These are phyloP conservation scores for Lecanosticta acicola DNA, from an alignment of 2,329 filamentous ascomycete genomes.

Conservation along the genomic window DNA sequence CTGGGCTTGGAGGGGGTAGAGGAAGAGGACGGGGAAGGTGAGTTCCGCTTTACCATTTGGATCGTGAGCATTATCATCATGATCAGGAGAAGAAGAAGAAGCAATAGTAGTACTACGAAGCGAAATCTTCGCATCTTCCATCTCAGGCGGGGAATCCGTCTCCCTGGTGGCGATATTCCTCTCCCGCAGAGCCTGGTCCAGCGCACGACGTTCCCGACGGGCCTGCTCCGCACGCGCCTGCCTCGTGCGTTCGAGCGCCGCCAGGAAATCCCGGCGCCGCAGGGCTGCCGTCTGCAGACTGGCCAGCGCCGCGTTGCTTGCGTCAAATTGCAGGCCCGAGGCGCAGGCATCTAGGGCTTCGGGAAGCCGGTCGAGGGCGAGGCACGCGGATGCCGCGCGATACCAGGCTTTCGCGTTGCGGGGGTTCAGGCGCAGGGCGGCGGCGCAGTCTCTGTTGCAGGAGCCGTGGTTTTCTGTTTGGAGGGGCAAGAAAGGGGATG, in stretches of 20 bases:
- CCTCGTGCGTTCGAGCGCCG: conserved; percentile 52
- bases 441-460: conserved; percentile 77
- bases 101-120: too few relatives aligned
- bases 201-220: conserved; percentile 53
- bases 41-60: conserved; percentile 67
- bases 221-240: conserved; percentile 51
- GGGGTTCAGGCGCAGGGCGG: conserved; percentile 71
- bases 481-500: background rate
- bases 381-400: conserved; percentile 70
- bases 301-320: conserved; percentile 61
- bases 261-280: conserved; percentile 52
- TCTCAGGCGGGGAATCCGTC: conserved; percentile 70
- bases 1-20: conserved; percentile 79
- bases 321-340: conserved; percentile 67
- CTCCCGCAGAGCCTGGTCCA: conserved; percentile 52
- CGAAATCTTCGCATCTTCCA: conserved; percentile 72
- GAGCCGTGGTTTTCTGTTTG: conserved; percentile 71
- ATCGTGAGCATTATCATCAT: too few relatives aligned
- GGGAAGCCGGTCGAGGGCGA: conserved; percentile 68
- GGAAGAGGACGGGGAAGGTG: conserved; percentile 69
- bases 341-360: conserved; percentile 78
- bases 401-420: conserved; percentile 86
- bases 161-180: conserved; percentile 63
- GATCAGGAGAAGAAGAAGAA: too few relatives aligned
- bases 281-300: conserved; percentile 59